These are phyloP conservation scores for Nicotiana sylvestris DNA, from an alignment of 257 asterid species.

Conservation along the genomic window DNA sequence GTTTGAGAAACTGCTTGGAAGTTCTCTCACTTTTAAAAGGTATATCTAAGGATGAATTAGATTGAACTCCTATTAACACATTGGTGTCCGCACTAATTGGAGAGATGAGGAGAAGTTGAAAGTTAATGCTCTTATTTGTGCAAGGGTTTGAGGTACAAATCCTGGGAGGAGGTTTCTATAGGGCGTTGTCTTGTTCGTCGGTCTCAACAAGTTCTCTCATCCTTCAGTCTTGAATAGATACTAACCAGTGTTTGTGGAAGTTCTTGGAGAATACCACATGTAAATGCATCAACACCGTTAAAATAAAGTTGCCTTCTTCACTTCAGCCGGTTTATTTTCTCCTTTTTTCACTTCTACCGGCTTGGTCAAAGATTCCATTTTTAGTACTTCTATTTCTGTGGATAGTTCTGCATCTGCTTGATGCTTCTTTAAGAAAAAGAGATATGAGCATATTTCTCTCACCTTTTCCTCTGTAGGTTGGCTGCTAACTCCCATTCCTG, in stretches of 20 bases:
- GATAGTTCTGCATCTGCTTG: neutral
- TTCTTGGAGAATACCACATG: constrained; percentile 1
- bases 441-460: neutral
- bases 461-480: neutral
- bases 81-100: neutral
- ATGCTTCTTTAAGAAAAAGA: neutral
- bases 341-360: neutral
- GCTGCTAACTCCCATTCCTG: neutral
- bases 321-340: neutral
- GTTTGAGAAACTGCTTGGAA: neutral
- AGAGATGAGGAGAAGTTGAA: neutral
- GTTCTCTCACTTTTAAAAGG: too few species aligned
- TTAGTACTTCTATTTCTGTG: neutral
- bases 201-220: neutral
- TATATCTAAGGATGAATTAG: neutral
- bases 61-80: neutral
- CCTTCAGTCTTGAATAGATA: neutral
- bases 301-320: neutral
- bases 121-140: neutral
- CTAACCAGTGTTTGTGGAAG: neutral
- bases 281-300: neutral
- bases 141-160: neutral
- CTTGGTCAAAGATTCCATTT: constrained; percentile 5
- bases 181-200: neutral
- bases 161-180: neutral